Base-by-base conservation (phyloP, 2,329 filamentous ascomycete species). In the Pseudogymnoascus sp. region DNA sequence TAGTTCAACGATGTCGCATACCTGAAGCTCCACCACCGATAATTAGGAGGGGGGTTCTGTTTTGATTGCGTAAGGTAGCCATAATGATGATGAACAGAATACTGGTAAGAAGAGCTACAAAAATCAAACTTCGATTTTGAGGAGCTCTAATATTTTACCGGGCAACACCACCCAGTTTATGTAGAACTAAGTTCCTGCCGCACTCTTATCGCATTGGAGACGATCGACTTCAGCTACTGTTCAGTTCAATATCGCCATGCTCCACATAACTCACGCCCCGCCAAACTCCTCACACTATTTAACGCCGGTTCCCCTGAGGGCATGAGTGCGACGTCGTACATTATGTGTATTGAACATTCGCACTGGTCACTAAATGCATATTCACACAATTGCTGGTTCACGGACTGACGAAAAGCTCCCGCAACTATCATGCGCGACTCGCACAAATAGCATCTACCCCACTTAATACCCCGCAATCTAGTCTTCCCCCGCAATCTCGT, bases 1-100 rank as follows among this genome's bases (percentile, higher is more conserved):
- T 36, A 34, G 6, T 45, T 45, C 8, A 42, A 31, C 29, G 14
- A 42, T 10, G 10, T 26, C 21, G 42, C 69, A 21, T 71, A 78
- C 80, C 80, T 64, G 79, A 81, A 34, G 83, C 77, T 0, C 81
- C 81, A 7, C 79, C 82, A 2, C 83, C 83, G 34, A 86, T 81
- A 61, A 85, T 85, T 8, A 84, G 78, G 1, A 84, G 81, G 64
- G 64, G 62, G 7, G 64, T 40, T 45, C 10, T 45, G 40, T 45
- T 45, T 18, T 45, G 40, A 21, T 45, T 45, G 40, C 40, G 16
- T 21, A 16, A 45, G 40, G 40, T 45, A 45, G 10, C 16, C 40
- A 45, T 45, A 10, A 45, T 21, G 40, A 45, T 45, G 40, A 45
- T 45, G 10, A 16, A 21, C 16, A 21, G 10, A 45, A 12, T 21